A percentile compares a stretch with the other conserved stretches of the same genome.
phyloP scores from a whole-genome alignment of 2,329 filamentous ascomycete species.

The Coniochaeta sp. region DNA sequence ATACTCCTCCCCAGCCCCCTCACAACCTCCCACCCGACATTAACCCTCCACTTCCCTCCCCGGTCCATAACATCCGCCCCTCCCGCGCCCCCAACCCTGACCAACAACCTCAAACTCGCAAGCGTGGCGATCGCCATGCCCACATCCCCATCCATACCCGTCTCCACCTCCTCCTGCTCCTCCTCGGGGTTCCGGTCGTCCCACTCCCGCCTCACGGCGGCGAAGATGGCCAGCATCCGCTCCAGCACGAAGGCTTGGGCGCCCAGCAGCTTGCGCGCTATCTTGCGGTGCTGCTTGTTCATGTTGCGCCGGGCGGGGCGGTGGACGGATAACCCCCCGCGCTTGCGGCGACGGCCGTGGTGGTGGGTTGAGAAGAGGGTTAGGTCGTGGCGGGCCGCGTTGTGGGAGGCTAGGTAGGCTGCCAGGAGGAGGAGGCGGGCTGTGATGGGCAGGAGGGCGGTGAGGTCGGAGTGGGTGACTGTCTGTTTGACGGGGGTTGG shows the following conservation, averaged over 20 bases:
- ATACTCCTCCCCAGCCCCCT: constrained; percentile 64
- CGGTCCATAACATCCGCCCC: constrained; percentile 59
- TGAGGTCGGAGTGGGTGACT: constrained; percentile 32
- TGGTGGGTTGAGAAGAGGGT: constrained; percentile 70
- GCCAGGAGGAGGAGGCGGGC: constrained; percentile 68
- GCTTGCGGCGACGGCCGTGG: constrained; percentile 41
- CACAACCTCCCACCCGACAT: constrained; percentile 72
- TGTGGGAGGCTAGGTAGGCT: constrained; percentile 77
- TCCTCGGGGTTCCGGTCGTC: constrained; percentile 18
- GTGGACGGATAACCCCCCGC: constrained; percentile 37
- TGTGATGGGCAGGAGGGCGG: constrained; percentile 59
- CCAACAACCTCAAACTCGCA: constrained; percentile 60
- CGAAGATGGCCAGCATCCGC: constrained; percentile 71
- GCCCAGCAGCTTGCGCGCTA: constrained; percentile 69
- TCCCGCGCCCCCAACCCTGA: constrained; percentile 49
- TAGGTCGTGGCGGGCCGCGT: constrained; percentile 65
- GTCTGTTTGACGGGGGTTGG: not conserved
- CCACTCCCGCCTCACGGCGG: constrained; percentile 56
- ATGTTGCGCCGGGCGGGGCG: constrained; percentile 17
- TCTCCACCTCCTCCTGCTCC: constrained; percentile 21
- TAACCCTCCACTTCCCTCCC: constrained; percentile 69
- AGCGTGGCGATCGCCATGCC: constrained; percentile 65
- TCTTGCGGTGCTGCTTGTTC: constrained; percentile 57
- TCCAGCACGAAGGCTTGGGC: constrained; percentile 73
- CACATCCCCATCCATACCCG: constrained; percentile 44